phyloP scores from a whole-genome alignment of 2,329 filamentous ascomycete genomes.

The Dryadomyces quercivorus region DNA sequence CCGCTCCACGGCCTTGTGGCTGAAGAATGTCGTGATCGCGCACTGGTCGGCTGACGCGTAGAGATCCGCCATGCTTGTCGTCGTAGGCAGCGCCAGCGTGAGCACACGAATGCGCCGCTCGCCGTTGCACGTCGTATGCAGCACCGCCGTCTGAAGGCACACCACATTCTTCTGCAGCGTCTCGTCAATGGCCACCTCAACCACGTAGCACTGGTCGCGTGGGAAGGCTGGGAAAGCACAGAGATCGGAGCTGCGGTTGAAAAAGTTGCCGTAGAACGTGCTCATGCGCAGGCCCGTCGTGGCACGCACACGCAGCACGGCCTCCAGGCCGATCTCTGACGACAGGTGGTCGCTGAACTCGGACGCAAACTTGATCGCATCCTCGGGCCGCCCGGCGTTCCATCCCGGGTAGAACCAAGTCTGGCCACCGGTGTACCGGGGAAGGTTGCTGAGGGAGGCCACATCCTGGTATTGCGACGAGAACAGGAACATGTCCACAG shows the following conservation, averaged over 20 bases:
- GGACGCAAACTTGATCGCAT: constrained; percentile 93
- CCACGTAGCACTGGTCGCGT: constrained; percentile 91
- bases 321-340: constrained; percentile 89
- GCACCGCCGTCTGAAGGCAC: constrained; percentile 84
- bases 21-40: constrained; percentile 88
- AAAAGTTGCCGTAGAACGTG: constrained; percentile 99
- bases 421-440: constrained; percentile 90
- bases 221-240: constrained; percentile 98
- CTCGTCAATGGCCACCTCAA: constrained; percentile 97
- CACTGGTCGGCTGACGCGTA: constrained; percentile 93
- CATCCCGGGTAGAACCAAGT: constrained; percentile 98
- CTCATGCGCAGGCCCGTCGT: constrained; percentile 93
- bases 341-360: constrained; percentile 98
- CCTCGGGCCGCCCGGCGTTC: constrained; percentile 87
- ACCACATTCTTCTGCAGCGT: constrained; percentile 82
- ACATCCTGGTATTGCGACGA: constrained; percentile 96
- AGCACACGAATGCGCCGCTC: constrained; percentile 90
- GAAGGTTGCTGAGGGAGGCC: constrained; percentile 87
- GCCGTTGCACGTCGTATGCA: constrained; percentile 96
- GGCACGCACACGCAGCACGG: constrained; percentile 86
- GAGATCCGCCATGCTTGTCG: constrained; percentile 76
- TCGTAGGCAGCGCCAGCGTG: constrained; percentile 87
- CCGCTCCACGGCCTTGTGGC: constrained; percentile 93
- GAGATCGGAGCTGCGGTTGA: constrained; percentile 93
- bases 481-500: constrained; percentile 96